These are phyloP conservation scores for Lactarius tabidus DNA, from an alignment of 768 basidiomycete genomes.

Conservation along the genomic window DNA sequence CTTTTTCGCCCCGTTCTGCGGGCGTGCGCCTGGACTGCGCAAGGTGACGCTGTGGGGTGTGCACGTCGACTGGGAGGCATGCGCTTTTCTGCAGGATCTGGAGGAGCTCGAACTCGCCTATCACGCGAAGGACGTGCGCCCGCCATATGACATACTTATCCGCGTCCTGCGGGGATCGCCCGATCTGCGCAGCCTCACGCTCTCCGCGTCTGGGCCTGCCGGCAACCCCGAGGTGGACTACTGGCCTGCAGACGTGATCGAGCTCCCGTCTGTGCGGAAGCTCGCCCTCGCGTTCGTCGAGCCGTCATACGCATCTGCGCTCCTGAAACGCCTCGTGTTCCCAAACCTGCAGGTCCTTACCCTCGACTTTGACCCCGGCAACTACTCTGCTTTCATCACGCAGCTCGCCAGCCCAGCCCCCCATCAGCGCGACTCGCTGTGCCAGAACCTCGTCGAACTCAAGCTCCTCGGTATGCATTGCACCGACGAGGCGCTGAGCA, in stretches of 20 bases:
- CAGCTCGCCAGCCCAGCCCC: slow-evolving; percentile 41
- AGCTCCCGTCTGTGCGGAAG: slow-evolving; percentile 29
- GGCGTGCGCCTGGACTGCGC: slow-evolving; percentile 48
- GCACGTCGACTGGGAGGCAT: slow-evolving; percentile 60
- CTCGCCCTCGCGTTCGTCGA: slow-evolving; percentile 35
- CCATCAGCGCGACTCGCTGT: slow-evolving; percentile 37
- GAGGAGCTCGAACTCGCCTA: slow-evolving; percentile 55
- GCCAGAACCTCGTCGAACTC: slow-evolving; percentile 47
- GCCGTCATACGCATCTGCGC: slow-evolving; percentile 32
- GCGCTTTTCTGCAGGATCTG: slow-evolving; percentile 43
- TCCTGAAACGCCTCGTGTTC: slow-evolving; percentile 35
- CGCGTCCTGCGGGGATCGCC: slow-evolving; percentile 52
- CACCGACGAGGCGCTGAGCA: slow-evolving; percentile 31
- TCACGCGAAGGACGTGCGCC: slow-evolving; percentile 60
- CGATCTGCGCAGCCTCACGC: slow-evolving; percentile 47
- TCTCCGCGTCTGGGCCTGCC: slow-evolving; percentile 56
- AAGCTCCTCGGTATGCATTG: slow-evolving; percentile 52
- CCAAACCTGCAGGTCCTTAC: slow-evolving; percentile 38
- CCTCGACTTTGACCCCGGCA: slow-evolving; percentile 54
- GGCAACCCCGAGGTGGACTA: slow-evolving; percentile 36
- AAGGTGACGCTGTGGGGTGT: slow-evolving; percentile 60
- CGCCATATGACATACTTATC: slow-evolving; percentile 50
- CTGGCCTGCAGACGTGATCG: slow-evolving; percentile 33
- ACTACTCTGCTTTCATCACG: slow-evolving; percentile 48
- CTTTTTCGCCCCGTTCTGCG: slow-evolving; percentile 49